A percentile compares a stretch with the other conserved stretches of the same genome.
Conservation (phyloP, 2,329 filamentous ascomycete species). For the Penicillium sp. region DNA sequence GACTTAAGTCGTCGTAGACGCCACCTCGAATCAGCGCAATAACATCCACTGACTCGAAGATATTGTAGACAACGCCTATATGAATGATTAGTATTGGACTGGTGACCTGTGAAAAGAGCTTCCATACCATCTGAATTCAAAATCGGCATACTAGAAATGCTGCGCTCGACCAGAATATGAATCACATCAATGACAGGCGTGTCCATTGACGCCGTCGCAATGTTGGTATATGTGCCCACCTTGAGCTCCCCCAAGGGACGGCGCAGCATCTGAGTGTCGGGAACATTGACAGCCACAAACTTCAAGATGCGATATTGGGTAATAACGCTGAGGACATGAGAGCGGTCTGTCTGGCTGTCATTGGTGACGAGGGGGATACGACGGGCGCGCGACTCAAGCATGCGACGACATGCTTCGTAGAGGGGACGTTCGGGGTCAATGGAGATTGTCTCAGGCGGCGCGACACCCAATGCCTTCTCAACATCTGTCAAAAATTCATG, state of each 20-base stretch:
- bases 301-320: constrained; percentile 98
- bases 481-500: constrained; percentile 65
- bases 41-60: constrained; percentile 97
- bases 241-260: constrained; percentile 83
- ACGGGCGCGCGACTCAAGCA: constrained; percentile 90
- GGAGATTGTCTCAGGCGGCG: constrained; percentile 91
- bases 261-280: constrained; percentile 82
- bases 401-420: constrained; percentile 91
- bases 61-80: constrained; percentile 75
- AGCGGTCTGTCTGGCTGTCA: constrained; percentile 88
- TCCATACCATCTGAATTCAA: constrained; percentile 69
- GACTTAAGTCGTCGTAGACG: constrained; percentile 83
- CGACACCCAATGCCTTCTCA: constrained; percentile 87
- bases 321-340: constrained; percentile 94
- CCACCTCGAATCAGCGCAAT: constrained; percentile 94
- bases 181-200: constrained; percentile 93
- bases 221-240: constrained; percentile 78
- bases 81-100: background rate
- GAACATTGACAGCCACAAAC: constrained; percentile 94
- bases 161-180: constrained; percentile 85
- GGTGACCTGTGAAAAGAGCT: background rate
- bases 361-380: constrained; percentile 91
- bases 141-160: constrained; percentile 93
- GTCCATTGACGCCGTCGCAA: constrained; percentile 84
- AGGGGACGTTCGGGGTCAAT: constrained; percentile 87